Percentiles rank a stretch among this genome's conserved stretches.
phyloP scores from a whole-genome alignment of 2,329 filamentous ascomycete species.

The Fusarium armeniacum region DNA sequence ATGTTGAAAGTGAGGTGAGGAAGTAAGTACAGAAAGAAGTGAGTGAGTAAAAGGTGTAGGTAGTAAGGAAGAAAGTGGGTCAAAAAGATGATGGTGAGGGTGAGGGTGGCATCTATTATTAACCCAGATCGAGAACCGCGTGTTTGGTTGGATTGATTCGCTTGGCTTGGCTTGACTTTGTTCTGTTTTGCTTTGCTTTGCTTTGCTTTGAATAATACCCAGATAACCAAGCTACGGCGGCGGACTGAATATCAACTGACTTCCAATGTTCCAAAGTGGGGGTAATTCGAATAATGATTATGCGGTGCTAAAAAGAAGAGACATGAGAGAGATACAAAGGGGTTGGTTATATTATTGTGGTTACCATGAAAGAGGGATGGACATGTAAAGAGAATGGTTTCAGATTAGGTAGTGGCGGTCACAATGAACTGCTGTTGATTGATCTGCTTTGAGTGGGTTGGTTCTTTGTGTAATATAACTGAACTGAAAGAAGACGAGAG shows the following conservation, averaged over 20 bases:
- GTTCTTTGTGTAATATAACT: conserved; percentile 18
- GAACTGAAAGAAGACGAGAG: conserved; percentile 8
- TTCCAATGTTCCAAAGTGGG: not conserved
- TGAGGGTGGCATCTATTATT: conserved; percentile 41
- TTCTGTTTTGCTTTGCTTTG: not conserved
- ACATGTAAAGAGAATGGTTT: conserved; percentile 10
- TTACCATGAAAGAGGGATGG: conserved; percentile 1
- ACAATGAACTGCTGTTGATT: conserved; percentile 9
- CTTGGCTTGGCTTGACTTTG: conserved; percentile 13
- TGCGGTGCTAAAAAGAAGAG: too few species aligned
- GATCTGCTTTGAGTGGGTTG: conserved; percentile 20
- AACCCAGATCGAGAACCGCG: conserved; percentile 33
- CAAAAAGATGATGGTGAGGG: conserved; percentile 36
- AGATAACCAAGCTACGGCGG: not conserved
- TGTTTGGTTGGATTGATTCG: conserved; percentile 21
- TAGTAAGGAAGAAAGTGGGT: conserved; percentile 41
- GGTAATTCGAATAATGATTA: not conserved
- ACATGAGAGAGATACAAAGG: not conserved
- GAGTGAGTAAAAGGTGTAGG: conserved; percentile 20
- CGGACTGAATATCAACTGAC: not conserved
- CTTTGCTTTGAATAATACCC: not conserved
- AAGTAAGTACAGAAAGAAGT: conserved; percentile 1
- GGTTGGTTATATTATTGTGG: not conserved
- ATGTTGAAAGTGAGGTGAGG: conserved; percentile 9
- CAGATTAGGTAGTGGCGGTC: conserved; percentile 5